Base-by-base conservation (phyloP, 768 basidiomycete genomes). In the Termitomyces sp. region DNA sequence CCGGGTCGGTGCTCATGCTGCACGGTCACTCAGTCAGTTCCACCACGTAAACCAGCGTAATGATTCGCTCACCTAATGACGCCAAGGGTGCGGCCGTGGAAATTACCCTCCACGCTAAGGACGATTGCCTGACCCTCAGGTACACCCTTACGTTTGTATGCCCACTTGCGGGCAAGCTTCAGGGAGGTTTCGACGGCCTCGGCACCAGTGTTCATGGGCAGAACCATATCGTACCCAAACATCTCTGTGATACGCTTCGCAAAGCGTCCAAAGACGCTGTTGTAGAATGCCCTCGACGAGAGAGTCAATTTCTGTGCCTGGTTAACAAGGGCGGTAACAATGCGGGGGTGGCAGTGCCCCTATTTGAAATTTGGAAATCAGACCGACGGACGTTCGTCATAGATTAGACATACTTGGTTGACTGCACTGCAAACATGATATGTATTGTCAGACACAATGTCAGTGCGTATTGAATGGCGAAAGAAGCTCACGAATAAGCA, bases 161-260 rank as follows among this genome's bases (percentile, higher is more conserved):
- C 96, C 97, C 97, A 98, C 76, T 98, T 98, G 63, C 97, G 75
- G 0, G 97, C 88, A 17, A 98, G 80, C 79, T 99, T 99, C 69
- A 99, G 72, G n/a, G 88, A 84, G 0, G 95, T 97, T 76, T 99
- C 97, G 54, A 98, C 97, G 8, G 97, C 97, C 67, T 99, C 97
- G 0, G 94, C 94, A 45, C 96, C 96, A 0, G 96, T 98, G 79
- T 99, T 99, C 94, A 98, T 97, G 23, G 96, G 95, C 9, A 98
- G 78, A 2, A 97, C 93, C 86, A 94, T 94, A 60, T 96, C 95
- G 70, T 90, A 98, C 12, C 87, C 88, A 66, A 96, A 94, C 73
- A 90, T 82, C 57, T 83, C 74, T 1, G 89, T 92, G 57, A 98
- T 78, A 69, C 84, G 81, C 74, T 90, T 79, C 1, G 94, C 93